These are phyloP conservation scores for Neurospora sp. DNA, from an alignment of 495 filamentous ascomycete species.

Conservation along the genomic window DNA sequence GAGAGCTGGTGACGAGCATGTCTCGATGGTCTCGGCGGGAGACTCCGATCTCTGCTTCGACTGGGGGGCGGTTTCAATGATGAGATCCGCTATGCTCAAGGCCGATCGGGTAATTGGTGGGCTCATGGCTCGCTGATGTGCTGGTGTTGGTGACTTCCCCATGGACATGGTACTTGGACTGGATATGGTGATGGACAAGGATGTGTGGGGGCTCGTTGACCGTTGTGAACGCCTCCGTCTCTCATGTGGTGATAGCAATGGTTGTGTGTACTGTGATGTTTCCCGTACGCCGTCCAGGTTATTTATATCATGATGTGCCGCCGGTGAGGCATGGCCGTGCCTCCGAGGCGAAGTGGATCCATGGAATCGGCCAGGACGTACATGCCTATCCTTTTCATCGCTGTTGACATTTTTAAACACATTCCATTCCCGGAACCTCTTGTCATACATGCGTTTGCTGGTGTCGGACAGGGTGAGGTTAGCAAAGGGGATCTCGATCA, in stretches of 20 bases:
- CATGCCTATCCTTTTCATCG: conserved; percentile 13
- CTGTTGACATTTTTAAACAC: conserved; percentile 27
- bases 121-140: not conserved
- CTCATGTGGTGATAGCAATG: not conserved
- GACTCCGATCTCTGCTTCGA: conserved; percentile 1
- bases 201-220: not conserved
- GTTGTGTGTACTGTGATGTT: not conserved
- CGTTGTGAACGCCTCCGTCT: not conserved
- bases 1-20: not conserved
- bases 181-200: not conserved
- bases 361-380: not conserved
- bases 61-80: conserved; percentile 5
- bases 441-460: conserved; percentile 30
- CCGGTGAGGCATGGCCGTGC: conserved; percentile 3
- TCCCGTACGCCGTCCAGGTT: conserved; percentile 15
- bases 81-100: conserved; percentile 19
- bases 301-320: conserved; percentile 10
- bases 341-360: conserved; percentile 4
- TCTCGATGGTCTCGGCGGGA: not conserved
- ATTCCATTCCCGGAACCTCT: conserved; percentile 25
- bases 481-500: conserved; percentile 13
- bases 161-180: not conserved
- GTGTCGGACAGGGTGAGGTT: not conserved
- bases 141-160: not conserved
- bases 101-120: not conserved